Conservation (phyloP, 805 yeast species). For the Sungouiozyma ichnusensis region DNA sequence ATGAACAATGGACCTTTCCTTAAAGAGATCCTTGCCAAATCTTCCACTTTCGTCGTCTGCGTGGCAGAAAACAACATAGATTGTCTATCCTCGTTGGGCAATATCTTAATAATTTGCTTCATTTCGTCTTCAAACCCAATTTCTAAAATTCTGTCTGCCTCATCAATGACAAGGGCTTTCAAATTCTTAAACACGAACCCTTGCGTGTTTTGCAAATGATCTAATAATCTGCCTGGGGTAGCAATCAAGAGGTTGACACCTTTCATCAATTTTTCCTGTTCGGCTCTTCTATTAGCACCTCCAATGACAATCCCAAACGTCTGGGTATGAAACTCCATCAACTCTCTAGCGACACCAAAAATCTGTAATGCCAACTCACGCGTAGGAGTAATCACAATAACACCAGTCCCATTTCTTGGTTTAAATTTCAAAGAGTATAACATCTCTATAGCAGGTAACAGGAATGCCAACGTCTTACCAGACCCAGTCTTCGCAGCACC, state of each 20-base stretch:
- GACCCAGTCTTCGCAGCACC: constrained; percentile 99
- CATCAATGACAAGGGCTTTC: constrained; percentile 90
- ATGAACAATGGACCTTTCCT: constrained; percentile 90
- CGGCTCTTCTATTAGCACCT: constrained; percentile 95
- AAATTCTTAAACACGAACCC: constrained; percentile 92
- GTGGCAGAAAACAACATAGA: constrained; percentile 98
- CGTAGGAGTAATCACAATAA: constrained; percentile 90
- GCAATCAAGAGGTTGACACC: constrained; percentile 94
- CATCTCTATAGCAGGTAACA: constrained; percentile 91
- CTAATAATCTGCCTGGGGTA: constrained; percentile 94
- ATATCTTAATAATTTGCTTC: constrained; percentile 88
- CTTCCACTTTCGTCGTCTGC: constrained; percentile 97
- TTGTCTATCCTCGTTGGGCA: constrained; percentile 90
- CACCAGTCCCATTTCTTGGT: constrained; percentile 98
- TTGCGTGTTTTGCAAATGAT: constrained; percentile 89
- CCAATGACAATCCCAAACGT: constrained; percentile 96
- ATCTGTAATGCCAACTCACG: constrained; percentile 96
- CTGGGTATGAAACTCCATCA: constrained; percentile 83
- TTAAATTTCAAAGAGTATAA: constrained; percentile 84
- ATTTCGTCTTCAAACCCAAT: constrained; percentile 98
- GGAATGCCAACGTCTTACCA: constrained; percentile 92
- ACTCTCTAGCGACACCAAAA: constrained; percentile 93
- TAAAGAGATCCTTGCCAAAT: constrained; percentile 90
- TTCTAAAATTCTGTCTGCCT: constrained; percentile 95
- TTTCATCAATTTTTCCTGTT: constrained; percentile 85